Percentiles rank a stretch among this genome's conserved stretches.
Evolutionary conservation across 768 basidiomycete genomes (phyloP).

Genomic region (Suillus bovinus): DNA sequence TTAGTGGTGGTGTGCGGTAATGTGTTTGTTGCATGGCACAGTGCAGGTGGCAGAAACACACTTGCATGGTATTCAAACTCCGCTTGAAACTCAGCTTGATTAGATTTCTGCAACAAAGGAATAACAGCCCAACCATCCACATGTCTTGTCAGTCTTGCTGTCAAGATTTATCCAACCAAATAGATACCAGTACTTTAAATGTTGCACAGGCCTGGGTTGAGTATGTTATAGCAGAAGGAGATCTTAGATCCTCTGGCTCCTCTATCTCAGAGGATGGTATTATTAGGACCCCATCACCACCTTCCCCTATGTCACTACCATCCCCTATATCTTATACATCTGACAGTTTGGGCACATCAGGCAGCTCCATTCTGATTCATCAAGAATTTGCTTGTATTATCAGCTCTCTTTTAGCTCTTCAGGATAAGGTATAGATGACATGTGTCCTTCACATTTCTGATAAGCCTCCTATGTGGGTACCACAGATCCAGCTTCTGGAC

Average conservation of each 20-base stretch:
- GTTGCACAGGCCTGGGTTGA: background rate
- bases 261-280: background rate
- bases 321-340: background rate
- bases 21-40: background rate
- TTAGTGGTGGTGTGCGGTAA: too few species aligned
- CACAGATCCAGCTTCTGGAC: background rate
- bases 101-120: background rate
- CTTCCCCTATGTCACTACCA: background rate
- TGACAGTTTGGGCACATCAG: background rate
- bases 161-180: background rate
- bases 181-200: background rate
- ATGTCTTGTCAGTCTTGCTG: background rate
- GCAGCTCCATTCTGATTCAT: background rate
- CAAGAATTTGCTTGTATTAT: background rate
- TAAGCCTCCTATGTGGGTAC: background rate
- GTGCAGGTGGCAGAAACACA: background rate
- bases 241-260: background rate
- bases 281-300: background rate
- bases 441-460: background rate
- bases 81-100: background rate
- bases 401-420: background rate
- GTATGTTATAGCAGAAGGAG: background rate
- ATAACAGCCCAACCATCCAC: background rate
- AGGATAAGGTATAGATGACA: background rate
- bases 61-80: background rate